phyloP scores from a whole-genome alignment of 2,329 filamentous ascomycete species.

The Botrytis porri region DNA sequence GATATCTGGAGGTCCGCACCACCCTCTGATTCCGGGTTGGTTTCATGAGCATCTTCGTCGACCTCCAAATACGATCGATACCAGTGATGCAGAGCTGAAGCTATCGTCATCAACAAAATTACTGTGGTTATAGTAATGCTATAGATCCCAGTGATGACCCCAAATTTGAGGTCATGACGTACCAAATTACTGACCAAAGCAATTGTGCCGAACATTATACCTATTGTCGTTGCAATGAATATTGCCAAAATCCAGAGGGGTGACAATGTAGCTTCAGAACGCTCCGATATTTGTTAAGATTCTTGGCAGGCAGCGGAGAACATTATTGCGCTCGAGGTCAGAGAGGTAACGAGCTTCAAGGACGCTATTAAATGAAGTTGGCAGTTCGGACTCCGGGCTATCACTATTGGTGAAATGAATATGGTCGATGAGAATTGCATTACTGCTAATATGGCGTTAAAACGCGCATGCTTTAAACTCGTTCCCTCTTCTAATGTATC shows the following conservation, averaged over 20 bases:
- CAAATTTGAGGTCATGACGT: background rate
- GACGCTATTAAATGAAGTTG: background rate
- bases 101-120: background rate
- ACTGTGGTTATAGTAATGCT: background rate
- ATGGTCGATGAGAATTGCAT: background rate
- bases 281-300: background rate
- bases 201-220: background rate
- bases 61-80: background rate
- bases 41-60: background rate
- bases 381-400: background rate
- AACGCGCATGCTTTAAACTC: background rate
- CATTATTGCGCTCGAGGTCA: background rate
- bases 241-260: background rate
- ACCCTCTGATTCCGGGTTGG: background rate
- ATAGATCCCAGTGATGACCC: background rate
- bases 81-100: background rate
- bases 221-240: background rate
- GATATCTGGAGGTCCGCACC: background rate
- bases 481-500: background rate
- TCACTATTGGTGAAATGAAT: background rate
- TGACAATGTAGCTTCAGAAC: background rate
- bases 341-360: background rate
- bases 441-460: background rate
- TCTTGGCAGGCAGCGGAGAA: background rate
- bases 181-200: background rate